Conservation (phyloP, 306 rosid genomes). For the Sindora glabra region DNA sequence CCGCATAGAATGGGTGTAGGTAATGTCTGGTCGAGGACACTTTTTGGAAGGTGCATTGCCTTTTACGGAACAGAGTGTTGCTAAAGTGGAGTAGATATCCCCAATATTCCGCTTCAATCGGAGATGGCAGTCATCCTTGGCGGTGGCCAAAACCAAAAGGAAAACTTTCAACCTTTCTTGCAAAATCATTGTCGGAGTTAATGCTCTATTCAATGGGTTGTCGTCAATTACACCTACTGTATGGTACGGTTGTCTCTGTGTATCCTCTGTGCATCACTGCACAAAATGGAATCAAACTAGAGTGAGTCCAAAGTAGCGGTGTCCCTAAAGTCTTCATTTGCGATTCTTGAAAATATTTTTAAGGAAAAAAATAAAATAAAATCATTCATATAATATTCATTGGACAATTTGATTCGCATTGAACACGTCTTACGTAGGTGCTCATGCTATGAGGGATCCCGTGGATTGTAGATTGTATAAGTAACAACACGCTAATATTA, state of each 20-base stretch:
- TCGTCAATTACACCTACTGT: conserved; percentile 21
- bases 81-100: conserved; percentile 33
- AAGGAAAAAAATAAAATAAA: no score
- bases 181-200: conserved; percentile 30
- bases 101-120: conserved; percentile 31
- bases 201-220: conserved; percentile 12
- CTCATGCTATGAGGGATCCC: no score
- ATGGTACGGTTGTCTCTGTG: conserved; percentile 24
- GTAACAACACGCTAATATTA: no score
- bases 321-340: no score
- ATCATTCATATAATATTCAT: no score
- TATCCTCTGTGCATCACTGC: no score
- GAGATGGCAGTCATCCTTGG: conserved; percentile 1
- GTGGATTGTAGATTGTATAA: no score
- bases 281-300: no score
- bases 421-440: no score
- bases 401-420: no score
- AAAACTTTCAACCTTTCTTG: conserved; percentile 1
- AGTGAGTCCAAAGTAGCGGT: no score
- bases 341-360: no score
- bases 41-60: conserved; percentile 14
- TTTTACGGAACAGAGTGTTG: conserved; percentile 29
- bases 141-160: conserved; percentile 19
- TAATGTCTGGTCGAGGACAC: conserved; percentile 11
- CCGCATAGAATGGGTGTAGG: conserved; percentile 25